Percentiles rank a stretch among this genome's conserved stretches.
Conservation (phyloP, 345 rosid species). For the Eutrema japonicum region DNA sequence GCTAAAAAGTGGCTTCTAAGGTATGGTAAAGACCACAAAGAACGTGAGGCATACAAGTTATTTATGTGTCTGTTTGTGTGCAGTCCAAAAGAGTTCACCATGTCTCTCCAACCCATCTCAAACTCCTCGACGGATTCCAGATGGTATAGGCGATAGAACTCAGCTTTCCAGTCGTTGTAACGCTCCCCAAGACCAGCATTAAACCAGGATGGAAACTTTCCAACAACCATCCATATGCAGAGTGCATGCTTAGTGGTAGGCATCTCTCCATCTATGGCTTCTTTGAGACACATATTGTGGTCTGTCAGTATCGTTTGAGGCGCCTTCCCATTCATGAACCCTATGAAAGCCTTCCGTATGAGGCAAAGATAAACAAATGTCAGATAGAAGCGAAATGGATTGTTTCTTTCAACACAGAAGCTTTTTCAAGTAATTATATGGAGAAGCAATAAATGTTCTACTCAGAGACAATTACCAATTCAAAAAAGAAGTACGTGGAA, state of each 20-base stretch:
- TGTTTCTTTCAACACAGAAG: background rate
- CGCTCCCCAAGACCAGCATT: conserved; percentile 90
- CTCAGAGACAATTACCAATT: background rate
- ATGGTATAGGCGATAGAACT: conserved; percentile 82
- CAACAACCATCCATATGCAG: conserved; percentile 97
- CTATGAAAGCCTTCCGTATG: conserved; percentile 66
- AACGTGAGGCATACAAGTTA: conserved; percentile 69
- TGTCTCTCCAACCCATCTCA: conserved; percentile 90
- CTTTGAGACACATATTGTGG: conserved; percentile 92
- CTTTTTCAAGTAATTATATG: conserved; percentile 4
- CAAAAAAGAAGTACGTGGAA: background rate
- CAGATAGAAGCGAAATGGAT: conserved; percentile 10
- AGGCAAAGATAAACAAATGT: conserved; percentile 36
- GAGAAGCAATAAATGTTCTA: conserved; percentile 12
- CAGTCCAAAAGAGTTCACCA: conserved; percentile 82
- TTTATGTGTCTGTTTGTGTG: conserved; percentile 82
- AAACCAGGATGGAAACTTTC: conserved; percentile 95
- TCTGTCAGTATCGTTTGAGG: conserved; percentile 91
- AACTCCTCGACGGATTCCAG: conserved; percentile 82
- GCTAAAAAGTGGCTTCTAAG: conserved; percentile 87
- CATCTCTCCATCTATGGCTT: conserved; percentile 87
- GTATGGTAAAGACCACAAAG: conserved; percentile 87
- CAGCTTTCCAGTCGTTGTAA: conserved; percentile 94
- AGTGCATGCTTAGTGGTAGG: conserved; percentile 86
- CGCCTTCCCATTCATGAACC: conserved; percentile 89